These are phyloP conservation scores for Adansonia gregorii DNA, from an alignment of 441 rosid species.

Conservation along the genomic window DNA sequence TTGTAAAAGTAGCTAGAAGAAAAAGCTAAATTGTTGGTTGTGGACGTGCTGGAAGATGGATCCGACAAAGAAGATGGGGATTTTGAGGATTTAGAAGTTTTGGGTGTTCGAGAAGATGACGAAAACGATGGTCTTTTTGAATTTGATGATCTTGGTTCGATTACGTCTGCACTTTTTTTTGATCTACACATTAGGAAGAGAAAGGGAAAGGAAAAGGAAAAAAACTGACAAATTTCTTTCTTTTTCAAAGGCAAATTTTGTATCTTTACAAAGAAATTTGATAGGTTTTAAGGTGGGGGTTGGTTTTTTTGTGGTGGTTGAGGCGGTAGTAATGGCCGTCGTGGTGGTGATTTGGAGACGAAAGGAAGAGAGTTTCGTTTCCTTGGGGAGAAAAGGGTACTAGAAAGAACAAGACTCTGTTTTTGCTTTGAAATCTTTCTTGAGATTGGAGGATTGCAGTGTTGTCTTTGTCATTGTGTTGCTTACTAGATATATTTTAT, in stretches of 20 bases:
- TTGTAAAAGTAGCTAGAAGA: background rate
- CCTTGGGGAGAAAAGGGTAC: background rate
- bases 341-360: background rate
- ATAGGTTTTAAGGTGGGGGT: background rate
- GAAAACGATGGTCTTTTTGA: background rate
- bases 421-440: background rate
- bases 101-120: background rate
- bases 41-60: conserved; percentile 18
- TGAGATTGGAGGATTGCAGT: background rate
- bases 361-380: too few relatives aligned
- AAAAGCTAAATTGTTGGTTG: background rate
- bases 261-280: background rate
- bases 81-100: background rate
- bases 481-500: too few relatives aligned
- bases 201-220: background rate
- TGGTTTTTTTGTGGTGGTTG: background rate
- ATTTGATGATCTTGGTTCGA: background rate
- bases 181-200: conserved; percentile 20
- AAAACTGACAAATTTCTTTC: background rate
- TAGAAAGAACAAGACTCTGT: background rate
- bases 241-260: background rate
- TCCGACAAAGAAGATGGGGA: background rate
- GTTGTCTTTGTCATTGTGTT: background rate
- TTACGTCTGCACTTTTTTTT: conserved; percentile 6
- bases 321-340: background rate